A percentile compares a stretch with the other conserved stretches of the same genome.
These are phyloP conservation scores for Sonneratia caseolaris DNA, from an alignment of 345 rosid species.

Conservation along the genomic window DNA sequence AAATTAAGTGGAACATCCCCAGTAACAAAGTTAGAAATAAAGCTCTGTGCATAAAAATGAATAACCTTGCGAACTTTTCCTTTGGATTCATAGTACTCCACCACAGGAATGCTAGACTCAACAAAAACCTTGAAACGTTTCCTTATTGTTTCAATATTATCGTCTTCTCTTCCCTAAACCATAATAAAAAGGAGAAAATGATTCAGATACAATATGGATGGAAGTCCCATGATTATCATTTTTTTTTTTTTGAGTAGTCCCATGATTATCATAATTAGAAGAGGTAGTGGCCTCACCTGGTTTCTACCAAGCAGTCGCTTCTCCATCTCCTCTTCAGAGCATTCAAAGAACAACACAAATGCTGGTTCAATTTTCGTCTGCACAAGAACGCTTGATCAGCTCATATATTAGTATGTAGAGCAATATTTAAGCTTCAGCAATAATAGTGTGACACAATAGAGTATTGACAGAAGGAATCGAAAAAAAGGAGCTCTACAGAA, in stretches of 20 bases:
- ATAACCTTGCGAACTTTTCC: conserved; percentile 61
- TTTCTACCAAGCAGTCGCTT: conserved; percentile 56
- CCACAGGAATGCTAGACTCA: conserved; percentile 56
- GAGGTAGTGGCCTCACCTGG: conserved; percentile 34
- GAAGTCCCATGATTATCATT: neutral
- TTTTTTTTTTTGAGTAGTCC: too few relatives aligned
- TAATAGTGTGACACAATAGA: neutral
- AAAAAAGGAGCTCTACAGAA: neutral
- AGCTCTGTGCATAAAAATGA: neutral
- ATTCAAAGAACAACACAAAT: conserved; percentile 51
- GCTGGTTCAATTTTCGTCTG: conserved; percentile 61
- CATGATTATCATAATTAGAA: neutral
- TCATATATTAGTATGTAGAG: neutral
- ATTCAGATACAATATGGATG: neutral
- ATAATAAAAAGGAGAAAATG: neutral
- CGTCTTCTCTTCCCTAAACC: conserved; percentile 8
- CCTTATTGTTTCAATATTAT: conserved; percentile 12
- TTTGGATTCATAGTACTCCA: conserved; percentile 38
- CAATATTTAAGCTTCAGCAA: neutral
- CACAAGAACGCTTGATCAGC: neutral
- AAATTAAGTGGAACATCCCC: conserved; percentile 1
- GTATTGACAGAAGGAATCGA: too few relatives aligned
- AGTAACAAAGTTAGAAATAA: neutral
- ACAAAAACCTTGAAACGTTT: conserved; percentile 12
- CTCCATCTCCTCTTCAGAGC: conserved; percentile 61